A percentile compares a stretch with the other conserved stretches of the same genome.
These are phyloP conservation scores for Chaetomium fimeti DNA, from an alignment of 495 filamentous ascomycete genomes.

Conservation along the genomic window DNA sequence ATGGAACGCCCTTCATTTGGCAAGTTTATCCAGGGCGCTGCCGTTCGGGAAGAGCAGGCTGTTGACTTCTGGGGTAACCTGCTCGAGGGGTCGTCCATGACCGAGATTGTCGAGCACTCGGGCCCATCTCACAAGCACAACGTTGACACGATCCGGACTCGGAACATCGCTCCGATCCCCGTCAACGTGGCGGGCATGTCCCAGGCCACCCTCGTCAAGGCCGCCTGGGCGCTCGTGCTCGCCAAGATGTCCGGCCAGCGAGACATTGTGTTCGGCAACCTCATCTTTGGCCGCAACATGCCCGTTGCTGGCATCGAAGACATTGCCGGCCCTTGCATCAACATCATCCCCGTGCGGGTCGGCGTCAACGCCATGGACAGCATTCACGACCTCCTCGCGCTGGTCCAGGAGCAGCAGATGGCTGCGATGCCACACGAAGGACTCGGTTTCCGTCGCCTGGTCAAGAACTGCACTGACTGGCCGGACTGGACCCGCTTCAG, in stretches of 20 bases:
- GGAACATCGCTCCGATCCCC: conserved; percentile 30
- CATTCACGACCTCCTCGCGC: conserved; percentile 28
- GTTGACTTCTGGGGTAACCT: conserved; percentile 35
- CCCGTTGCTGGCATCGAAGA: conserved; percentile 36
- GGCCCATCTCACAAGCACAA: conserved; percentile 29
- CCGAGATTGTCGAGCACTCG: conserved; percentile 37
- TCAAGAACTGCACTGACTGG: conserved; percentile 39
- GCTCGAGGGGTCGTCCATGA: conserved; percentile 36
- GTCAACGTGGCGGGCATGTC: conserved; percentile 41
- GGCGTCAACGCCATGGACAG: conserved; percentile 42
- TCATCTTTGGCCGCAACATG: conserved; percentile 48
- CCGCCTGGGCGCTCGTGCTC: conserved; percentile 56
- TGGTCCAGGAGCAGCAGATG: conserved; percentile 37
- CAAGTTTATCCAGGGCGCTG: conserved; percentile 18
- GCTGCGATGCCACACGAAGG: conserved; percentile 35
- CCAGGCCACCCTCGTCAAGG: conserved; percentile 56
- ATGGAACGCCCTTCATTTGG: conserved; percentile 11
- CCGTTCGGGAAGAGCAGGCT: conserved; percentile 20
- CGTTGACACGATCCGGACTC: conserved; percentile 30
- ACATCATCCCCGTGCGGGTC: conserved; percentile 53
- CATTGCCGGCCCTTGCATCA: conserved; percentile 57
- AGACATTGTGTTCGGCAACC: conserved; percentile 49
- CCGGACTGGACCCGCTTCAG: conserved; percentile 39
- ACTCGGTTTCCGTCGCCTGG: conserved; percentile 34
- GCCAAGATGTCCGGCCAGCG: conserved; percentile 50